Base-by-base conservation (phyloP, 805 yeast species). In the Myxozyma udenii region DNA sequence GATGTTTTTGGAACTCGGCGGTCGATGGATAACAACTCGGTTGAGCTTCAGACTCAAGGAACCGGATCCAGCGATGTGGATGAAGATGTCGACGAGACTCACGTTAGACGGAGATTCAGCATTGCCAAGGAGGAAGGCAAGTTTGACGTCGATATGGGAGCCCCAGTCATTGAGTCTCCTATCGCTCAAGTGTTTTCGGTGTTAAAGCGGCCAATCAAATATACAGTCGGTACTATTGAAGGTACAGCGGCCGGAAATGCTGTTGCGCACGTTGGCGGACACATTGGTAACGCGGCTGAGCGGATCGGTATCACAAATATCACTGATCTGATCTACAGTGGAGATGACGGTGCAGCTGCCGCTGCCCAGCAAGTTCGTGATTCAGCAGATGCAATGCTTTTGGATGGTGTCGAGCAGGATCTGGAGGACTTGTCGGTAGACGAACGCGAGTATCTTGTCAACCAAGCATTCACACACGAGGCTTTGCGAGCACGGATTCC, bases 401-500 rank as follows among this genome's bases (percentile, higher is more conserved):
- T 66, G 18, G 66, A 64, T 33, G 65, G 63, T 6, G 48, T 67
- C 11, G 64, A 61, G n/a, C 43, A 57, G 2, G 65, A 66, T 36
- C 59, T 62, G 21, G 60, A 54, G 6, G 53, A 51, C 11, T 40
- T 68, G 5, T 57, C 62, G 1, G 21, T 47, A 3, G 63, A 55
- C 4, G 65, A 65, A 33, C 61, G 59, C n/a, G 64, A 62, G n/a
- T 53, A 47, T 37, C 39, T 63, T 7, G 51, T 61, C 3, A 46
- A 55, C 16, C 63, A 61, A 23, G 61, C 69, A 16, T 70, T 66
- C 48, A 60, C 56, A 41, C 68, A 69, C 48, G 68, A 70, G 3
- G 66, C 67, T 3, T 49, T 65, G 16, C 55, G 66, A 21, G 52
- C 57, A 6, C 52, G 43, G 12, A 52, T 62, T 21, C 72, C 74